Conservation (phyloP, 495 filamentous ascomycete genomes). For the Pyrenopolyporus hunteri region DNA sequence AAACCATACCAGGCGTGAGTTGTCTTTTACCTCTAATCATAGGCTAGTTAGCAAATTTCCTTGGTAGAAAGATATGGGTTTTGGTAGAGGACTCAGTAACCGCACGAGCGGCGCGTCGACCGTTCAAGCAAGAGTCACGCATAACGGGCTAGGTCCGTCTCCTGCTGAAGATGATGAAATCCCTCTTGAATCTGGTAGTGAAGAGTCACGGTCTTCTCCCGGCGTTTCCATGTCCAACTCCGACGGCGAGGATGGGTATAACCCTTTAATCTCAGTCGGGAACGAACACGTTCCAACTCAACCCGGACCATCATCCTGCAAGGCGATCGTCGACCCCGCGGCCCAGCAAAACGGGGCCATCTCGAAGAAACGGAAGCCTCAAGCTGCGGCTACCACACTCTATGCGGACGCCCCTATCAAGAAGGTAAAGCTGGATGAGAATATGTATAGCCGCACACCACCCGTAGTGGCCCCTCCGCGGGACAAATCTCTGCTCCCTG, state of each 20-base stretch:
- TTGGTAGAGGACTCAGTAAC: background rate
- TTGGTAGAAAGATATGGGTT: constrained; percentile 2
- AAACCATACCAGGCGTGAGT: constrained; percentile 5
- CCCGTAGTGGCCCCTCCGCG: constrained; percentile 7
- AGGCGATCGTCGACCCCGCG: too few relatives aligned
- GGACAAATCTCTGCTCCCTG: constrained; percentile 52
- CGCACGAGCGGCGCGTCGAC: background rate
- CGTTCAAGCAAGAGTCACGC: background rate
- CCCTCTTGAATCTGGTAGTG: constrained; percentile 24
- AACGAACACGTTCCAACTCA: constrained; percentile 11
- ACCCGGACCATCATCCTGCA: constrained; percentile 1
- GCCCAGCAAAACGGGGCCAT: constrained; percentile 4
- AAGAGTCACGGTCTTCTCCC: constrained; percentile 20
- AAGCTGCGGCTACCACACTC: constrained; percentile 6
- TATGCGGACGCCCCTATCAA: constrained; percentile 35
- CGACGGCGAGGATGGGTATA: constrained; percentile 2
- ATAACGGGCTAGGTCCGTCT: background rate
- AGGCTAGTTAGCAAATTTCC: background rate
- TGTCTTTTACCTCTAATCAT: background rate
- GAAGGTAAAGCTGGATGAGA: constrained; percentile 47
- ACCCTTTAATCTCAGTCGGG: constrained; percentile 15
- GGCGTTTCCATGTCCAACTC: constrained; percentile 32
- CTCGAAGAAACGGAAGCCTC: constrained; percentile 51
- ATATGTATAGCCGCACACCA: background rate
- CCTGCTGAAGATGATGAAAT: constrained; percentile 30